These are phyloP conservation scores for Myochromella boudieri DNA, from an alignment of 768 basidiomycete species.

Conservation along the genomic window DNA sequence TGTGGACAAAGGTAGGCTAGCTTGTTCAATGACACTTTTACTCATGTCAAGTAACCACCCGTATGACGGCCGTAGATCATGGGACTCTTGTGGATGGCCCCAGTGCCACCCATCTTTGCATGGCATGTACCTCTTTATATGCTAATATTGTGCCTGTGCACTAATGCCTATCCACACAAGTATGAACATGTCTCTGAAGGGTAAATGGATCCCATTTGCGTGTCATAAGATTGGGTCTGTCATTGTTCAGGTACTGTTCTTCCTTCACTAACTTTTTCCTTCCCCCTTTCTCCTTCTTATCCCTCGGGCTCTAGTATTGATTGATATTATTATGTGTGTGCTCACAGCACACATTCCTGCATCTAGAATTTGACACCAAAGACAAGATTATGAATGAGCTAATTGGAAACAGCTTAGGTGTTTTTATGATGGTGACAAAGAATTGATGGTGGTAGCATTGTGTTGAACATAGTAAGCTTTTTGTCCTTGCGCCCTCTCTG, in stretches of 20 bases:
- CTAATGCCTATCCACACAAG: slow-evolving; percentile 32
- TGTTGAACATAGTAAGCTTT: slow-evolving; percentile 84
- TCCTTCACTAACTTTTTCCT: too few species aligned
- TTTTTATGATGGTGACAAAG: slow-evolving; percentile 78
- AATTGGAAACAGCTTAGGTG: slow-evolving; percentile 62
- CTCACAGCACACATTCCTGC: slow-evolving; percentile 79
- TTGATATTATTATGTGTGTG: slow-evolving; percentile 5
- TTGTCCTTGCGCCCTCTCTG: slow-evolving; percentile 40
- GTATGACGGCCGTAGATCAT: slow-evolving; percentile 56
- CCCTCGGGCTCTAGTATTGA: not conserved
- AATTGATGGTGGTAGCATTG: slow-evolving; percentile 91
- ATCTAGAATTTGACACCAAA: slow-evolving; percentile 79
- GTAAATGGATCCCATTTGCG: slow-evolving; percentile 88
- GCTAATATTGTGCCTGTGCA: slow-evolving; percentile 4
- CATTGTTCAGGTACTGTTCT: slow-evolving; percentile 83
- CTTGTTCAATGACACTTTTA: too few species aligned
- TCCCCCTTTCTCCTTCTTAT: slow-evolving; percentile 7
- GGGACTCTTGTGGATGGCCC: slow-evolving; percentile 86
- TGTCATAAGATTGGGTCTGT: slow-evolving; percentile 93
- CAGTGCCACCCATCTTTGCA: slow-evolving; percentile 85
- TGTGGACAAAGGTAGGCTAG: slow-evolving; percentile 83
- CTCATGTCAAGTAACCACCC: too few species aligned
- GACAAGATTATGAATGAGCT: slow-evolving; percentile 83
- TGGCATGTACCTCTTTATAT: slow-evolving; percentile 48
- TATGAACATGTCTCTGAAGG: slow-evolving; percentile 84